These are phyloP conservation scores for Leccinum sublutescens DNA, from an alignment of 768 basidiomycete genomes.

Conservation along the genomic window DNA sequence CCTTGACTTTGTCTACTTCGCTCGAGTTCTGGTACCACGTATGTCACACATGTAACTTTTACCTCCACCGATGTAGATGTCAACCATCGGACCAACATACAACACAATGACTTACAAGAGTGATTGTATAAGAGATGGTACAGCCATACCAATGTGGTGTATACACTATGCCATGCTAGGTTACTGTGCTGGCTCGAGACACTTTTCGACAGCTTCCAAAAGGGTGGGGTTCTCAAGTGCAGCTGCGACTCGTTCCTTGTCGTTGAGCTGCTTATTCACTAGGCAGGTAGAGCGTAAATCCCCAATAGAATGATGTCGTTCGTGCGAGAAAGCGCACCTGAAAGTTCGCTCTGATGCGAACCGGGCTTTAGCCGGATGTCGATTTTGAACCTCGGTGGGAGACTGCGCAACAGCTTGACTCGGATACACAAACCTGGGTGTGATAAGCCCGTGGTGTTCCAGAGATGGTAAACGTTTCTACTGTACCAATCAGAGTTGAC, in stretches of 20 bases:
- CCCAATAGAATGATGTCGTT: neutral
- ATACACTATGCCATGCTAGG: slow-evolving; percentile 5
- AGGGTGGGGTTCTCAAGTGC: slow-evolving; percentile 91
- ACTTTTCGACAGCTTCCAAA: slow-evolving; percentile 83
- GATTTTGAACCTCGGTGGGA: slow-evolving; percentile 92
- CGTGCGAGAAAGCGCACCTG: slow-evolving; percentile 50
- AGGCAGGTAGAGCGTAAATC: neutral
- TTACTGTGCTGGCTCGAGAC: slow-evolving; percentile 43
- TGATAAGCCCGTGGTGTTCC: neutral
- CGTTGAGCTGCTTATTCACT: slow-evolving; percentile 99
- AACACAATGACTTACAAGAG: neutral
- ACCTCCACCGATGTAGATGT: neutral
- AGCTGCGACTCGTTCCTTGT: slow-evolving; percentile 97
- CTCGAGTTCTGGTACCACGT: neutral
- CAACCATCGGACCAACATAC: neutral
- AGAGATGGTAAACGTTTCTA: neutral
- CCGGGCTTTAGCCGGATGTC: slow-evolving; percentile 93
- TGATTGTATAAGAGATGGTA: neutral
- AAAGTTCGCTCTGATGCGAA: slow-evolving; percentile 92
- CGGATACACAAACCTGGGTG: slow-evolving; percentile 84
- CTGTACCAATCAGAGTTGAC: slow-evolving; percentile 89
- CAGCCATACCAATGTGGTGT: neutral
- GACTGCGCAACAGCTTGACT: slow-evolving; percentile 82
- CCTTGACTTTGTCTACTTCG: neutral
- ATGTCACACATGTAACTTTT: neutral